Evolutionary conservation across 148 eudicot species (phyloP).

Genomic region (Gaultheria prostrata): DNA sequence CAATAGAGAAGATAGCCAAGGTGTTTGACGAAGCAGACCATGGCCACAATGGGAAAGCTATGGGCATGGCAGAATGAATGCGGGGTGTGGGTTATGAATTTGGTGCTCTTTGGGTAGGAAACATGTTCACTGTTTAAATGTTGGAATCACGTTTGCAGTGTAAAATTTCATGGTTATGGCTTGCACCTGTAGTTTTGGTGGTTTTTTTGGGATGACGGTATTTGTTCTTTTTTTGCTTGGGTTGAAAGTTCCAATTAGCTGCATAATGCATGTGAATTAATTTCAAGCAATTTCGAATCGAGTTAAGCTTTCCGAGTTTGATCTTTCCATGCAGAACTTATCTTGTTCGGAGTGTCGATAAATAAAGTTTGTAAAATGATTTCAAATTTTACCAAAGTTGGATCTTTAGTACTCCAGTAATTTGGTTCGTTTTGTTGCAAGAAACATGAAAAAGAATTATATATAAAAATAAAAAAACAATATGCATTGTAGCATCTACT

Average conservation of each 20-base stretch:
- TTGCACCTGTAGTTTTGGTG: background rate
- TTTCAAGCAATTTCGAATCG: background rate
- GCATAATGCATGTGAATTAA: background rate
- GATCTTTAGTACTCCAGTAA: background rate
- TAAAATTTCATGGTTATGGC: background rate
- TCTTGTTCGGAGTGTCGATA: background rate
- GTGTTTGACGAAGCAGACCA: conserved; percentile 35
- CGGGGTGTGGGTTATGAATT: background rate
- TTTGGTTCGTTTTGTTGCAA: background rate
- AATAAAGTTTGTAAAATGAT: background rate
- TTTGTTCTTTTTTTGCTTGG: background rate
- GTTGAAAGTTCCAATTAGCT: background rate
- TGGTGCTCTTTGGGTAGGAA: background rate
- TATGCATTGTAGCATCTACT: too few species aligned
- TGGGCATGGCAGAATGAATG: background rate
- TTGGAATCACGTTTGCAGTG: background rate
- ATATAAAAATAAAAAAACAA: too few species aligned
- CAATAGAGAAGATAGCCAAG: conserved; percentile 59
- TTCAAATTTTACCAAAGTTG: background rate
- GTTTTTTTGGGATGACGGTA: background rate
- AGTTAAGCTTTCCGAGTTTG: background rate
- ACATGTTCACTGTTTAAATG: background rate
- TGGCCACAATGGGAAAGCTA: conserved; percentile 16
- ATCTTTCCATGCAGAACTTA: background rate
- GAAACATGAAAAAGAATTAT: too few species aligned